phyloP scores from a whole-genome alignment of 768 basidiomycete species.

The Amanita phalloides region DNA sequence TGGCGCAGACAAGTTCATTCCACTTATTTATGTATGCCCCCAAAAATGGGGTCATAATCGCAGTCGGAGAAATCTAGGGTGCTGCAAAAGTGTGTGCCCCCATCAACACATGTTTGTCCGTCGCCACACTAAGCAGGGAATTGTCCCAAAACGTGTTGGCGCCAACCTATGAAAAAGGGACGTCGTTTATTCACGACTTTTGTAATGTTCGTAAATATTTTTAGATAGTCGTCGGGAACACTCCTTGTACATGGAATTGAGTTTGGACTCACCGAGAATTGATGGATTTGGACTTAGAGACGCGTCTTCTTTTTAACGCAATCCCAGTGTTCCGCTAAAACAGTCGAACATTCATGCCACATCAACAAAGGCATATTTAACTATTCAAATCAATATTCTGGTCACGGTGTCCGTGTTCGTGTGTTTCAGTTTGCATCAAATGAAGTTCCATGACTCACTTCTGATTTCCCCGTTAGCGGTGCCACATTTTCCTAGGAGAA shows the following conservation, averaged over 20 bases:
- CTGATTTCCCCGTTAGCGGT: not conserved
- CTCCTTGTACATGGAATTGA: not conserved
- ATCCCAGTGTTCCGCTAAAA: too few relatives aligned
- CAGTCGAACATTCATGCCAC: too few relatives aligned
- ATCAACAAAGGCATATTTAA: too few relatives aligned
- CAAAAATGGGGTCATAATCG: not conserved
- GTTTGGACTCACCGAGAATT: too few relatives aligned
- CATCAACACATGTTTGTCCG: not conserved
- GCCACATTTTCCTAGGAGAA: not conserved
- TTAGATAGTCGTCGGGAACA: not conserved
- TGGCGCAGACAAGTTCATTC: too few relatives aligned
- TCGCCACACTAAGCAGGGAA: not conserved
- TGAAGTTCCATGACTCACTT: not conserved
- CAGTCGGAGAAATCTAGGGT: not conserved
- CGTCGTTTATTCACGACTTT: not conserved
- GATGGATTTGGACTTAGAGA: too few relatives aligned
- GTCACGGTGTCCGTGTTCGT: not conserved
- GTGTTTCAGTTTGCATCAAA: not conserved
- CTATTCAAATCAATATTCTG: too few relatives aligned
- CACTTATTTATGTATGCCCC: not conserved
- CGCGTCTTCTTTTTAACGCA: too few relatives aligned
- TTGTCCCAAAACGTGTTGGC: conserved; percentile 1
- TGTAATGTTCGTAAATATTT: too few relatives aligned
- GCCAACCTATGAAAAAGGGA: not conserved
- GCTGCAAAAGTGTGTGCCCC: not conserved